These are phyloP conservation scores for Trifolium pratense DNA, from an alignment of 306 rosid species.

Conservation along the genomic window DNA sequence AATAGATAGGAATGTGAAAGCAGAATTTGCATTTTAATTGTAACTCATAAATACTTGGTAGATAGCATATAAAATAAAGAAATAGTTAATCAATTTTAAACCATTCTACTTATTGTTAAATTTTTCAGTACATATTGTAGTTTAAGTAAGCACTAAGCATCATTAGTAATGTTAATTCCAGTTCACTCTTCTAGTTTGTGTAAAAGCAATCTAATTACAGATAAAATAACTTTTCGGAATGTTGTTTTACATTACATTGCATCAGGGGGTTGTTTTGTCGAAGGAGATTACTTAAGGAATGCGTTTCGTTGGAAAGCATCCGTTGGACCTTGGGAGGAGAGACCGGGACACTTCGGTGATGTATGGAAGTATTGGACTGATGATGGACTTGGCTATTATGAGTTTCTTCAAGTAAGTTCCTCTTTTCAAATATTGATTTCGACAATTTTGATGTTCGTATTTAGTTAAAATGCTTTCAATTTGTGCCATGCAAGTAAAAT, in stretches of 20 bases:
- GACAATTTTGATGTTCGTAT: slow-evolving; percentile 25
- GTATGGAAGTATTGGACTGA: slow-evolving; percentile 99
- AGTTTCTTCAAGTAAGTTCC: slow-evolving; percentile 82
- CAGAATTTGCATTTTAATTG: neutral
- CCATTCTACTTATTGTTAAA: no score
- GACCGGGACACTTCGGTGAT: slow-evolving; percentile 99
- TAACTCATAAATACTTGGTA: slow-evolving; percentile 11
- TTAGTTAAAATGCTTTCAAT: slow-evolving; percentile 5
- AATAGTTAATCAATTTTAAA: no score
- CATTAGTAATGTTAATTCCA: neutral
- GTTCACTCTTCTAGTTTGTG: slow-evolving; percentile 24
- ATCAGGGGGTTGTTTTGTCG: slow-evolving; percentile 88
- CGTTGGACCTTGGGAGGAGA: slow-evolving; percentile 94
- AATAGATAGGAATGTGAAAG: slow-evolving; percentile 11
- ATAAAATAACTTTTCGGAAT: slow-evolving; percentile 34
- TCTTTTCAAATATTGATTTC: slow-evolving; percentile 27
- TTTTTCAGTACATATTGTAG: neutral
- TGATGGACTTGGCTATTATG: slow-evolving; percentile 93
- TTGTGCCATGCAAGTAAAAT: slow-evolving; percentile 27
- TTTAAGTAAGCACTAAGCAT: neutral
- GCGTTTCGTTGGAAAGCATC: slow-evolving; percentile 95
- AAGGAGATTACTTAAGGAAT: slow-evolving; percentile 94
- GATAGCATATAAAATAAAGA: no score
- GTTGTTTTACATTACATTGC: slow-evolving; percentile 30
- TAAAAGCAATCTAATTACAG: neutral